Percentiles rank a stretch among this genome's conserved stretches.
Evolutionary conservation across 768 basidiomycete species (phyloP).

Genomic region (Agaricus subrufescens): DNA sequence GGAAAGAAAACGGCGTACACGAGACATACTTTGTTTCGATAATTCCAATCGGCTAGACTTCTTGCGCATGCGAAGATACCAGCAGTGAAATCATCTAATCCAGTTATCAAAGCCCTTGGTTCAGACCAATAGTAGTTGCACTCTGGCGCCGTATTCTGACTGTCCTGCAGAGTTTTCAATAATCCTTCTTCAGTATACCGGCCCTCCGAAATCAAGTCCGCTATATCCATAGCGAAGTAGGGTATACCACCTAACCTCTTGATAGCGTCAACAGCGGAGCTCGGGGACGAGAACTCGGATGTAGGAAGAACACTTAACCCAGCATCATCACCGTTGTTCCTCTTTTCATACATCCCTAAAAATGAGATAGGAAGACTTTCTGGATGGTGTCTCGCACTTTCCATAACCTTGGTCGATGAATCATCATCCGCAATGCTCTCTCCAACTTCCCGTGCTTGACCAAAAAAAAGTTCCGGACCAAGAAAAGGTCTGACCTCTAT

Average conservation of each 20-base stretch:
- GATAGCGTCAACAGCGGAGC: conserved; percentile 31
- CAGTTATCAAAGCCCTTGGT: conserved; percentile 50
- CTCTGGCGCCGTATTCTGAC: conserved; percentile 25
- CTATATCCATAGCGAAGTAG: conserved; percentile 81
- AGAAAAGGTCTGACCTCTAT: conserved; percentile 60
- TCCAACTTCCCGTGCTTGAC: conserved; percentile 54
- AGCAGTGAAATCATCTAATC: conserved; percentile 60
- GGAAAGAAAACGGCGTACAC: no score
- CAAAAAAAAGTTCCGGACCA: conserved; percentile 65
- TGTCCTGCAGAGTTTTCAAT: conserved; percentile 31
- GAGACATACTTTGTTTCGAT: conserved; percentile 64
- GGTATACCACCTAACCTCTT: conserved; percentile 72
- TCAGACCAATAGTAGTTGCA: conserved; percentile 54
- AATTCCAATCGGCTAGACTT: conserved; percentile 91
- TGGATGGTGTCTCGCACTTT: conserved; percentile 52
- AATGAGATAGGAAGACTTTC: conserved; percentile 61
- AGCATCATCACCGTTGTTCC: conserved; percentile 14
- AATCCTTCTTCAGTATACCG: conserved; percentile 24
- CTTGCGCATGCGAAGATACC: conserved; percentile 75
- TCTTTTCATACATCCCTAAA: conserved; percentile 67
- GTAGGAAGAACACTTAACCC: conserved; percentile 53
- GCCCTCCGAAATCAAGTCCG: conserved; percentile 31
- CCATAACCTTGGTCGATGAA: conserved; percentile 28
- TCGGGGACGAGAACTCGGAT: conserved; percentile 56
- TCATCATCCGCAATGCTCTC: conserved; percentile 26